Percentiles rank a stretch among this genome's conserved stretches.
Evolutionary conservation across 495 filamentous ascomycete species (phyloP).

Genomic region (Aspergillus leporis): DNA sequence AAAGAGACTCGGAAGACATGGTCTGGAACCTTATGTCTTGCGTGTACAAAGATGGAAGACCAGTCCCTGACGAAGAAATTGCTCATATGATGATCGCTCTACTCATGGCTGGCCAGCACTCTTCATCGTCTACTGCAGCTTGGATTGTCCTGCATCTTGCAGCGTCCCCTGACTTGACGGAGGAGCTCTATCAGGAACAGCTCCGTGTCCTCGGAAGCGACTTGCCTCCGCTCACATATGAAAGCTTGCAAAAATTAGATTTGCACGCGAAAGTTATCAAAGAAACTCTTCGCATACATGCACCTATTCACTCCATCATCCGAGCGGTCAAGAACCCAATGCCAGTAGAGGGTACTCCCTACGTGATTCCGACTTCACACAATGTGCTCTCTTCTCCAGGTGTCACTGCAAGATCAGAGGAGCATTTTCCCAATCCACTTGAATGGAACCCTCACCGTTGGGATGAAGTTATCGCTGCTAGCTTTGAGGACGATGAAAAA

Average conservation of each 20-base stretch:
- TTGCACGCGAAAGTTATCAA: slow-evolving; percentile 60
- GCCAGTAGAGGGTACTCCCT: slow-evolving; percentile 45
- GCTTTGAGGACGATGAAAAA: slow-evolving; percentile 43
- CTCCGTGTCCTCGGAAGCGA: slow-evolving; percentile 49
- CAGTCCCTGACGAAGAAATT: slow-evolving; percentile 60
- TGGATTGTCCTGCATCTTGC: slow-evolving; percentile 64
- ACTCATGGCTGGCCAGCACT: slow-evolving; percentile 67
- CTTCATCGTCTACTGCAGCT: slow-evolving; percentile 57
- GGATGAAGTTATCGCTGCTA: slow-evolving; percentile 34
- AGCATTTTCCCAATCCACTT: slow-evolving; percentile 48
- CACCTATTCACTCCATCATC: slow-evolving; percentile 66
- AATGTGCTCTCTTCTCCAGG: slow-evolving; percentile 52
- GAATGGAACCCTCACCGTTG: slow-evolving; percentile 56
- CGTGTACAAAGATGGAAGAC: slow-evolving; percentile 62
- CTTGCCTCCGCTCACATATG: slow-evolving; percentile 54
- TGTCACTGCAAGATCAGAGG: slow-evolving; percentile 43
- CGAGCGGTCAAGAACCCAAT: slow-evolving; percentile 62
- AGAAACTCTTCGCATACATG: slow-evolving; percentile 62
- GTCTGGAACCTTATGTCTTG: slow-evolving; percentile 68
- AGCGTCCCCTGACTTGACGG: slow-evolving; percentile 53
- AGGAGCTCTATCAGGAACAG: slow-evolving; percentile 61
- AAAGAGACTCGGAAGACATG: slow-evolving; percentile 62
- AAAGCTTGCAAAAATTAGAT: slow-evolving; percentile 52
- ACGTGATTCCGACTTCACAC: slow-evolving; percentile 49
- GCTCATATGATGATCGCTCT: slow-evolving; percentile 71